Conservation (phyloP, 2,329 filamentous ascomycete species). For the Epichloe scottii region DNA sequence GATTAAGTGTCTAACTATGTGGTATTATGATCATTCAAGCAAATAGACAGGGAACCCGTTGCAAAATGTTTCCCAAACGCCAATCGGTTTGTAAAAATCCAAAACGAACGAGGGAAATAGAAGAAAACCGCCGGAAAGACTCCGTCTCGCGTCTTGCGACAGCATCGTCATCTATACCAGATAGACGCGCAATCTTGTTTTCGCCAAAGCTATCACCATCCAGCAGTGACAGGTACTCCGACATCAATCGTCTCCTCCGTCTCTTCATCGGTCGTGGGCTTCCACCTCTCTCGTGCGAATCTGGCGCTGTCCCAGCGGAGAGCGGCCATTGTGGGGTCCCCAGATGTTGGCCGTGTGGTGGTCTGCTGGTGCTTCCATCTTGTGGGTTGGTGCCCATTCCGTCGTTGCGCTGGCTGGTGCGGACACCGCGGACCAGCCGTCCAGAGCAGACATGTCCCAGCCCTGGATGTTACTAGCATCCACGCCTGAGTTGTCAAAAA, state of each 20-base stretch:
- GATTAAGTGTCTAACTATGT: constrained; percentile 5
- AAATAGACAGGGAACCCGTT: neutral
- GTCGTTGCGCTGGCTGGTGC: constrained; percentile 13
- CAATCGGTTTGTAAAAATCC: neutral
- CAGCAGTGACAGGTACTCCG: constrained; percentile 21
- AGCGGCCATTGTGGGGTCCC: constrained; percentile 24
- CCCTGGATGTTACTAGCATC: constrained; percentile 19
- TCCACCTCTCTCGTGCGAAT: constrained; percentile 17
- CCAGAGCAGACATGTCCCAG: constrained; percentile 26
- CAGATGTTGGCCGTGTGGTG: constrained; percentile 20
- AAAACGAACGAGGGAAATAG: neutral
- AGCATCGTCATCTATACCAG: neutral
- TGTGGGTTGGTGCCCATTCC: constrained; percentile 20
- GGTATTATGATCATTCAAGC: constrained; percentile 7
- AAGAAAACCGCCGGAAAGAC: neutral
- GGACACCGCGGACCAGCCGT: constrained; percentile 19
- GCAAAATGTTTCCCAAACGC: neutral
- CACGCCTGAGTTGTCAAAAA: constrained; percentile 22
- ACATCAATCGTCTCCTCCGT: constrained; percentile 21
- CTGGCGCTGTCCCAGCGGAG: constrained; percentile 14
- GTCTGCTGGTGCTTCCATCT: constrained; percentile 16
- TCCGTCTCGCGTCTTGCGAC: neutral
- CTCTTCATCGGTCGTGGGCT: constrained; percentile 27
- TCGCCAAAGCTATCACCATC: constrained; percentile 13
- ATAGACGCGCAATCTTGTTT: neutral